Base-by-base conservation (phyloP, 768 basidiomycete genomes). In the Candolleomyces eurysporus region DNA sequence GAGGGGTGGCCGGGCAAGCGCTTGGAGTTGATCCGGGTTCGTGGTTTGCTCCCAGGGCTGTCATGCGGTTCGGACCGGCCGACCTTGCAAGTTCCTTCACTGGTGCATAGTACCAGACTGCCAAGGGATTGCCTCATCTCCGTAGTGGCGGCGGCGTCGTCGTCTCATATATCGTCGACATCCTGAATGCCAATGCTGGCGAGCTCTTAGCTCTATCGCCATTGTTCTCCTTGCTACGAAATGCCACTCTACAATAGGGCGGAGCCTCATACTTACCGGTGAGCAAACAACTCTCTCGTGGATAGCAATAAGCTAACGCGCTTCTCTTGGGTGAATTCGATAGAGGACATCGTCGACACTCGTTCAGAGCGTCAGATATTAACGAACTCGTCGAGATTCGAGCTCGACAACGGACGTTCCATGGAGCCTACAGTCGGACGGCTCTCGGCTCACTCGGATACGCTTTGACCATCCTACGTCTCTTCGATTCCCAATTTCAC, bases 391-490 rank as follows among this genome's bases (percentile, higher is more conserved):
- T 85, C 22, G 92, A 94, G 69, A 73, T 94, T 17, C 82, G 92
- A 14, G 92, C 92, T 0, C 81, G 91, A 31, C 86, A 91, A 65
- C 81, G 92, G 46, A 94, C 92, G 0, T 93, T 92, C 68, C 84
- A 93, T 57, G 92, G 91, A 16, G 90, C 92, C 14, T 94, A 94
- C 72, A 81, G 80, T 43, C 85, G 92, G 30, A 89, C 87, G 0
- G 91, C 91, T 0, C 77, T 94, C 9, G 85, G 85, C 14, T 84
- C 85, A 60, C 78, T 95, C 2, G 88, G 90, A 0, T 92, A 90
- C 67, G 81, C 89, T 1, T 72, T 93, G 58, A 82, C 90, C 0
- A 83, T 94, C 57, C 76, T 94, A 10, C 85, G 91, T 50, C 80
- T 94, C n/a, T 95, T 94, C 65, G 89, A 93, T 67, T 68, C 69